Evolutionary conservation across 768 basidiomycete species (phyloP).

Genomic region (Clavaria fumosa): DNA sequence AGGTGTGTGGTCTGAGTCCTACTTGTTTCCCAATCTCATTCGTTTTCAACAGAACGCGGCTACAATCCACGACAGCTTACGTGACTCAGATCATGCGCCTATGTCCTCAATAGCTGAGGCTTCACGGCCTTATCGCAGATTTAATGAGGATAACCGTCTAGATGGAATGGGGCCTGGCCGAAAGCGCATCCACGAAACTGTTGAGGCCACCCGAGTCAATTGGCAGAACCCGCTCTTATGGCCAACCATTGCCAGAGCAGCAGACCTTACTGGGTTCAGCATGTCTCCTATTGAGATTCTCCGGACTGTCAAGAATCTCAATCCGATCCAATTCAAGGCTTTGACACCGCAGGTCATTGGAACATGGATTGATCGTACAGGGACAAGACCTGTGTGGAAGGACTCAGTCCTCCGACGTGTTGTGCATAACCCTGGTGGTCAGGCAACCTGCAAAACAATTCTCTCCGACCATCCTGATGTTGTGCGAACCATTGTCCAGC

Average conservation of each 20-base stretch:
- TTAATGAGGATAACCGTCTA: constrained; percentile 4
- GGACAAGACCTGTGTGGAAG: neutral
- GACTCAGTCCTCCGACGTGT: neutral
- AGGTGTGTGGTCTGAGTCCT: too few species aligned
- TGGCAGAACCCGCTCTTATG: constrained; percentile 7
- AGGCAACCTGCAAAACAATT: neutral
- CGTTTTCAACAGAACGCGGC: too few species aligned
- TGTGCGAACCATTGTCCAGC: constrained; percentile 7
- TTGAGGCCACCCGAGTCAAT: constrained; percentile 1
- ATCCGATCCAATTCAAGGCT: neutral
- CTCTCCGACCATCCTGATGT: constrained; percentile 7
- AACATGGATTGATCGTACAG: constrained; percentile 6
- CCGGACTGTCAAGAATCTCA: neutral
- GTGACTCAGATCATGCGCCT: too few species aligned
- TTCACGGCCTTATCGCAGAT: constrained; percentile 7
- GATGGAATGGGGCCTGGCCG: constrained; percentile 1
- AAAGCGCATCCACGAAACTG: constrained; percentile 4
- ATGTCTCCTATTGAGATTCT: constrained; percentile 1
- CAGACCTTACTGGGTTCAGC: neutral
- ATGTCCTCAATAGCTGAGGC: constrained; percentile 6
- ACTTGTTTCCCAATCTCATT: too few species aligned
- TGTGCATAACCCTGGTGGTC: neutral
- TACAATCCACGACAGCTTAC: too few species aligned
- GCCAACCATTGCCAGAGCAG: constrained; percentile 4
- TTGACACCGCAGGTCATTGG: constrained; percentile 8